Conservation (phyloP, 2,329 filamentous ascomycete species). For the Sphaceloma murrayae region DNA sequence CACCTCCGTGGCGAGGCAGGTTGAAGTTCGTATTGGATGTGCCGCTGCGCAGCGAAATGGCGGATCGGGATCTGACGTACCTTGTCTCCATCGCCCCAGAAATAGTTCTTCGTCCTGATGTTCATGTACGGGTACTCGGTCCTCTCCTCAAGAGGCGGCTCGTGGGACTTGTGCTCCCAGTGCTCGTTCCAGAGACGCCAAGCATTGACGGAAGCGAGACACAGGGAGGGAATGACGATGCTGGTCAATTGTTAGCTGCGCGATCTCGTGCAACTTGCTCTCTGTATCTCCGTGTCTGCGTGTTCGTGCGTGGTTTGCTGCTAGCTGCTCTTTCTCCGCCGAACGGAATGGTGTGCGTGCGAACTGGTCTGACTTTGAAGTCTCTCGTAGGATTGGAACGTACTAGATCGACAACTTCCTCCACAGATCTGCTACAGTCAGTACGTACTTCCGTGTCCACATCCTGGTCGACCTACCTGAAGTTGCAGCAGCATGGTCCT, state of each 20-base stretch:
- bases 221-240: conserved; percentile 62
- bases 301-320: no score
- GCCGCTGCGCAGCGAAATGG: no score
- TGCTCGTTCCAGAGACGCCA: conserved; percentile 90
- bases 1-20: no score
- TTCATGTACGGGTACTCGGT: conserved; percentile 96
- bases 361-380: conserved; percentile 12
- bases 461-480: conserved; percentile 53
- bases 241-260: conserved; percentile 39
- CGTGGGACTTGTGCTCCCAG: conserved; percentile 89
- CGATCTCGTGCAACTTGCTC: neutral
- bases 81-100: conserved; percentile 95
- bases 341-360: no score
- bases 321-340: no score
- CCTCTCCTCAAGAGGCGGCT: conserved; percentile 80
- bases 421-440: conserved; percentile 65
- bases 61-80: no score
- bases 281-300: neutral
- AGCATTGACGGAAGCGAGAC: conserved; percentile 68
- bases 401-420: conserved; percentile 94
- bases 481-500: conserved; percentile 77
- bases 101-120: conserved; percentile 91
- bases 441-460: neutral
- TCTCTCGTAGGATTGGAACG: conserved; percentile 15
- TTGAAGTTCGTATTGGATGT: no score